Evolutionary conservation across 202 grass and related monocot species (phyloP).

Genomic region (Digitaria exilis): DNA sequence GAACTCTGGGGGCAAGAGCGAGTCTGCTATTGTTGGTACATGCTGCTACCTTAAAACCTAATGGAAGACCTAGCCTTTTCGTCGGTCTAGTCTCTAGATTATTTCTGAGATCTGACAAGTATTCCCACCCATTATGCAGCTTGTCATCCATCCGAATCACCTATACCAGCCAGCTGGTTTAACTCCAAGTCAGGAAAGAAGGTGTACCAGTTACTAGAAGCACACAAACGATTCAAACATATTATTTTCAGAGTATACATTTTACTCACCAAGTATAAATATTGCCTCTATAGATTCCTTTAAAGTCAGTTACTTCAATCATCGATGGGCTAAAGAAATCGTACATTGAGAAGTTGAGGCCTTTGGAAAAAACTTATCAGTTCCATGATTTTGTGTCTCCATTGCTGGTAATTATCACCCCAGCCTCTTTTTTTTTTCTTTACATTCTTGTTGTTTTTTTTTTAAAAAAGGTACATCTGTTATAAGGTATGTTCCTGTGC

Average conservation of each 20-base stretch:
- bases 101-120: slow-evolving; percentile 11
- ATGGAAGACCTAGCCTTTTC: background rate
- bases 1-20: slow-evolving; percentile 36
- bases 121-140: slow-evolving; percentile 31
- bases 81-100: background rate
- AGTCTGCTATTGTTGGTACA: slow-evolving; percentile 46
- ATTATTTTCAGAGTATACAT: background rate
- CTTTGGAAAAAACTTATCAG: slow-evolving; percentile 72
- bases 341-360: slow-evolving; percentile 82
- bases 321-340: slow-evolving; percentile 84
- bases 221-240: background rate
- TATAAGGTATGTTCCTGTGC: background rate
- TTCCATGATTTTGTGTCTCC: slow-evolving; percentile 75
- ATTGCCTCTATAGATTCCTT: slow-evolving; percentile 51
- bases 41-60: background rate
- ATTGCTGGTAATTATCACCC: slow-evolving; percentile 51
- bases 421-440: background rate
- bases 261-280: background rate
- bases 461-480: background rate
- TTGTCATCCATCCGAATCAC: slow-evolving; percentile 41
- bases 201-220: slow-evolving; percentile 30
- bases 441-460: background rate
- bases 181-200: slow-evolving; percentile 78
- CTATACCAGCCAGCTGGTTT: slow-evolving; percentile 69
- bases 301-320: slow-evolving; percentile 81